Conservation (phyloP, 805 yeast genomes). For the Yamadazyma philogaea region DNA sequence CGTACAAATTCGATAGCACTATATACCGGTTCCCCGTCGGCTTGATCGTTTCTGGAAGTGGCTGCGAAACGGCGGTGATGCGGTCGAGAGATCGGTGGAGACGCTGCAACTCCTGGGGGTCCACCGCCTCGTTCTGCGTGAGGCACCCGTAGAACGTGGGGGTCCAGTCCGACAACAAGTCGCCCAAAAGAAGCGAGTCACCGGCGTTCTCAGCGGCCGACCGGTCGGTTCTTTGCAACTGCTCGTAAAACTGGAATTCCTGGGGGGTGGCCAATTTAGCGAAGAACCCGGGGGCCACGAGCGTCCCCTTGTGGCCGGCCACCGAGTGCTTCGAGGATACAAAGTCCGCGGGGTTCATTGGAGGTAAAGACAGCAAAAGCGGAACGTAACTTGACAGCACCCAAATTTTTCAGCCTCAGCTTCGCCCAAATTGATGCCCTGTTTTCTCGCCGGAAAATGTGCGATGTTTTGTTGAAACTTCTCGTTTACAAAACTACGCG, state of each 20-base stretch:
- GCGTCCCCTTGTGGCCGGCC: conserved; percentile 88
- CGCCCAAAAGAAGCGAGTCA: conserved; percentile 22
- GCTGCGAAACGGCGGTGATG: not conserved
- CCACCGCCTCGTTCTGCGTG: conserved; percentile 33
- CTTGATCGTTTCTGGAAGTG: conserved; percentile 3
- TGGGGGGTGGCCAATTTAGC: conserved; percentile 62
- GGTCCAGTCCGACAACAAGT: conserved; percentile 49
- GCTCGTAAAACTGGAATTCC: conserved; percentile 72
- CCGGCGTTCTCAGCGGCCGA: conserved; percentile 15
- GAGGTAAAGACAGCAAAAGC: too few species aligned
- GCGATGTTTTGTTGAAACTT: not conserved
- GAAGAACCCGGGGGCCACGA: conserved; percentile 64
- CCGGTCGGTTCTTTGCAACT: not conserved
- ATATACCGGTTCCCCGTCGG: conserved; percentile 36
- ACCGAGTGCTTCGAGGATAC: conserved; percentile 53
- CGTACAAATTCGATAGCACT: conserved; percentile 68
- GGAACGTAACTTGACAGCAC: too few species aligned
- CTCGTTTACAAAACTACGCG: conserved; percentile 1
- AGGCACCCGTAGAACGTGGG: conserved; percentile 65
- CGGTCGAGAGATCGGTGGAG: not conserved
- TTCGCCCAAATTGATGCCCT: not conserved
- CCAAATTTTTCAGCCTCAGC: too few species aligned
- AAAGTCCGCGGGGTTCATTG: not conserved
- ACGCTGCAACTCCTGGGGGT: not conserved
- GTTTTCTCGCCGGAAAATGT: too few species aligned